Conservation (phyloP, 106 monocot species). For the Xerophyta viscosa region DNA sequence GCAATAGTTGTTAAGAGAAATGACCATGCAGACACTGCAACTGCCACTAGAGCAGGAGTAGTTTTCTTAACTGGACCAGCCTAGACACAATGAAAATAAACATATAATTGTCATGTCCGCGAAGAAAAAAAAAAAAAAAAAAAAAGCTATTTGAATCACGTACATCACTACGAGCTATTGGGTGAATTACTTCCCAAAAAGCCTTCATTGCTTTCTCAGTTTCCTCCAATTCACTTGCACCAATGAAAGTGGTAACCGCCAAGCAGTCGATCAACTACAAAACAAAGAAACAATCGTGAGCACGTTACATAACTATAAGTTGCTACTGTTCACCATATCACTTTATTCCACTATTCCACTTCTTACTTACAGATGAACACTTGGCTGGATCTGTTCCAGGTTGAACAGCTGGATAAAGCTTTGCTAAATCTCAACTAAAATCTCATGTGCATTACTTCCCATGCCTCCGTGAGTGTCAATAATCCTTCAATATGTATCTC, state of each 20-base stretch:
- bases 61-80: conserved; percentile 39
- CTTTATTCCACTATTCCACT: no score
- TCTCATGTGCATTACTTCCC: conserved; percentile 60
- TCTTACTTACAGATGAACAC: conserved; percentile 48
- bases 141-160: not conserved
- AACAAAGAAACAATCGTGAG: no score
- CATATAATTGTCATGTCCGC: no score
- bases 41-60: conserved; percentile 45
- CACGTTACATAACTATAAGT: no score
- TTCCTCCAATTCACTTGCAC: conserved; percentile 66
- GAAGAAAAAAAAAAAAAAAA: no score
- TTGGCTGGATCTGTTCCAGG: conserved; percentile 58
- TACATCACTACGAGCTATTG: conserved; percentile 83
- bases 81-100: no score
- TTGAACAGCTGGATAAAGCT: conserved; percentile 50
- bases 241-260: conserved; percentile 77
- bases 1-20: conserved; percentile 75
- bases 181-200: conserved; percentile 87
- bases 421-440: conserved; percentile 64
- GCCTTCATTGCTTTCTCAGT: conserved; percentile 76
- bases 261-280: conserved; percentile 72
- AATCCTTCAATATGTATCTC: conserved; percentile 42
- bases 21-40: conserved; percentile 86
- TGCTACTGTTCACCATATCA: no score
- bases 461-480: conserved; percentile 64